Conservation (phyloP, 2,329 filamentous ascomycete genomes). For the Xylaria sp. region DNA sequence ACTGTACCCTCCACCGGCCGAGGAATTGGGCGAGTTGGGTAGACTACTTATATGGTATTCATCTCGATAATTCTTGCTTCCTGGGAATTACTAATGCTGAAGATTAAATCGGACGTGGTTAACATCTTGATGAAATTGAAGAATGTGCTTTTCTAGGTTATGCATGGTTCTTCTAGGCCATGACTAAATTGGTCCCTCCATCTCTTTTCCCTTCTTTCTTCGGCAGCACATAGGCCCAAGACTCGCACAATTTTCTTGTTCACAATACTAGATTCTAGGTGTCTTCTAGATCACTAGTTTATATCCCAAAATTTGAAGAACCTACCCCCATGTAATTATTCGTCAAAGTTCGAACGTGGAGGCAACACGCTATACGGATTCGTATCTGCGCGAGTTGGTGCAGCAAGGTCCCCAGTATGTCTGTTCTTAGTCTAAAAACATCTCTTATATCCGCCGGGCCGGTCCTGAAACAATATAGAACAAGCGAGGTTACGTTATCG, state of each 20-base stretch:
- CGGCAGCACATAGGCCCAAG: background rate
- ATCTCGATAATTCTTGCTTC: background rate
- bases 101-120: too few relatives aligned
- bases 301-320: background rate
- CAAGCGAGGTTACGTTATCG: background rate
- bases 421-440: background rate
- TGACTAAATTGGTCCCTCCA: background rate
- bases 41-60: background rate
- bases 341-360: background rate
- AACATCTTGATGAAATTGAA: background rate
- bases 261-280: background rate
- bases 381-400: conserved; percentile 16
- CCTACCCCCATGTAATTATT: too few relatives aligned
- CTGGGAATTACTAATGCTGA: background rate
- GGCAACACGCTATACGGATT: conserved; percentile 17
- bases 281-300: background rate
- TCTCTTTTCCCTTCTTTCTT: background rate
- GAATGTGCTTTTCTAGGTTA: background rate
- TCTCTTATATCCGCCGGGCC: conserved; percentile 3
- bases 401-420: conserved; percentile 2
- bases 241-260: background rate
- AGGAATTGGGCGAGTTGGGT: background rate
- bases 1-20: too few relatives aligned
- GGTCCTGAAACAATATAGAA: background rate
- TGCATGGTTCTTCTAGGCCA: background rate